Evolutionary conservation across 768 basidiomycete genomes (phyloP), one percentile per base, ranked within the genome.

Genomic region (Mrakia gelida): DNA sequence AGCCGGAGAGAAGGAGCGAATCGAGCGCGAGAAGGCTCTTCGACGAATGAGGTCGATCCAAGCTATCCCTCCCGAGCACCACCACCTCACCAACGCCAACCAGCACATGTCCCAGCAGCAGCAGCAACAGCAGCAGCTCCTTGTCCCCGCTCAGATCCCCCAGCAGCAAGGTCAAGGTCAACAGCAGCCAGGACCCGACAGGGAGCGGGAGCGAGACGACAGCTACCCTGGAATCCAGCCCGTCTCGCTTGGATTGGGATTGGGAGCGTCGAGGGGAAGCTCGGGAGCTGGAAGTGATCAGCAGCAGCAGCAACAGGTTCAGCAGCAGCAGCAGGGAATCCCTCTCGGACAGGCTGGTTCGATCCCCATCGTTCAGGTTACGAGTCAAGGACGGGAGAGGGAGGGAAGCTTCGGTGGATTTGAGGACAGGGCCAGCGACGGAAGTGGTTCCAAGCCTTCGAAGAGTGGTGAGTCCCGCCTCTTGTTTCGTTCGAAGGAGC

Each of bases 1-100:
- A 84, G 95, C 95, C 5, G 95, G 96, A 71, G 97, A 99, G 86
- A 99, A 99, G 86, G 97, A 99, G 83, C 90, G 94, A 77, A 99
- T 98, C 83, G 97, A 99, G 85, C 87, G 96, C 77, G 96, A 98
- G 87, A 99, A 99, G 87, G 97, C 97, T 2, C 90, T 99, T 80
- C 92, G 95, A 80, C 89, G 97, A 79, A 99, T 99, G 95, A 91
- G 93, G 81, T 95, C 93, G 67, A 96, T 97, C 90, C 95, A 98
- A 83, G 54, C 59, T 15, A 59, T 70, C 34, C 71, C 67, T 26
- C 61, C 67, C n/a, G 65, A 56, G 61, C 71, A 73, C 59, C 72
- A 73, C 21, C 72, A 65, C n/a, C 78, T 77, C 21, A 76, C 73
- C n/a, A 80, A 79, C 65, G 77, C 74, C 52, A 77, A 76, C 75